These are phyloP conservation scores for Carpinus viminea DNA, from an alignment of 306 rosid species.

Conservation along the genomic window DNA sequence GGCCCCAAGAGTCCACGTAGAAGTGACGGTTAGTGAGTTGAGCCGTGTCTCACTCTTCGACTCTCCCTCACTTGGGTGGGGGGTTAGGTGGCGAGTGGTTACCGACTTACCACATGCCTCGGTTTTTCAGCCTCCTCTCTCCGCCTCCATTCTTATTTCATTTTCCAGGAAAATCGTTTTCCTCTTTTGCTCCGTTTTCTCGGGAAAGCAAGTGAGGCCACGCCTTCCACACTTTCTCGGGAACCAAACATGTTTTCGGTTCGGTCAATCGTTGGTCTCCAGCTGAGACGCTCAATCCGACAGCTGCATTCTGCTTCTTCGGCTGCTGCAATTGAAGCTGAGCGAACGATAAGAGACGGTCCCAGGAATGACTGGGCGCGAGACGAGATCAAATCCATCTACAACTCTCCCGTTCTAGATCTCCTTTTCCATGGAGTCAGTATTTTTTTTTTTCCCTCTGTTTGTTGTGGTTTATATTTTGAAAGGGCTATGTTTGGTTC, in stretches of 20 bases:
- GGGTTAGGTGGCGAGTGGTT: too few species aligned
- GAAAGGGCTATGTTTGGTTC: conserved; percentile 14
- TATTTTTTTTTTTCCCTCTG: not conserved
- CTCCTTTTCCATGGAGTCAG: conserved; percentile 97
- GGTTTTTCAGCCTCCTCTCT: not conserved
- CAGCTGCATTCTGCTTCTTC: conserved; percentile 48
- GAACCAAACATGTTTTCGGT: conserved; percentile 38
- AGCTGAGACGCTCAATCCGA: conserved; percentile 28
- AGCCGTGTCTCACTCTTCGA: too few species aligned
- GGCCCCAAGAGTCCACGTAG: too few species aligned
- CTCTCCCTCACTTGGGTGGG: too few species aligned
- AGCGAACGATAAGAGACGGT: conserved; percentile 60
- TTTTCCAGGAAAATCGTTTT: conserved; percentile 2
- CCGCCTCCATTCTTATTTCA: not conserved
- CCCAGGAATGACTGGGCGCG: conserved; percentile 79
- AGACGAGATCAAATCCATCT: conserved; percentile 64
- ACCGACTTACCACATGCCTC: not conserved
- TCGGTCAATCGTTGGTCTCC: conserved; percentile 37
- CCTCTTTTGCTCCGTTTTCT: not conserved
- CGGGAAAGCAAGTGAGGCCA: not conserved
- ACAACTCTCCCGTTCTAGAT: conserved; percentile 86
- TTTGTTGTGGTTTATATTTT: not conserved
- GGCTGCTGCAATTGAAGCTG: conserved; percentile 75
- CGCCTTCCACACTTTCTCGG: not conserved
- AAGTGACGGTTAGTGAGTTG: too few species aligned